Evolutionary conservation across 2,329 filamentous ascomycete species (phyloP), one percentile per base, ranked within the genome.

Genomic region (Arthrobotrys entomopaga): DNA sequence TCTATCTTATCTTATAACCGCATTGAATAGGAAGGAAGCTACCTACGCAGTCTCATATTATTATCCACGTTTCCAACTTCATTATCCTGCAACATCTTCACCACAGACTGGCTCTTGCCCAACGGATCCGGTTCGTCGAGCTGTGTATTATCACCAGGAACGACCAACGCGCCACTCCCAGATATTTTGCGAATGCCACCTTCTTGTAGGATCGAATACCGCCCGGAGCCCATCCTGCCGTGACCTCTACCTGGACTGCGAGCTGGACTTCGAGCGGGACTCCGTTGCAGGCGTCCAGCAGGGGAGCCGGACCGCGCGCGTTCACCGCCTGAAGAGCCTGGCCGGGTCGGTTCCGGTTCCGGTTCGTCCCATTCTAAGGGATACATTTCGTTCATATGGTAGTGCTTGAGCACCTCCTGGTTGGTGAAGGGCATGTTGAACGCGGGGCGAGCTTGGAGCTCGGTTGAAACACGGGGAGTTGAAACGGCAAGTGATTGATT

Each of bases 61-160:
- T 97, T 92, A 80, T 97, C 92, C 13, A 97, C 86, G 0, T 90
- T 88, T 24, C 61, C 65, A 48, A 97, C 81, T 1, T 93, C 93
- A 76, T 90, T 84, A 77, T 90, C 87, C 80, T 90, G 89, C 79
- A 99, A 83, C 42, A 92, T 88, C 78, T 89, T 86, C 61, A 97
- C 89, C 6, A 99, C 93, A 80, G 92, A 97, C 66, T 94, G 90
- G 0, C 90, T 89, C 60, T 88, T 89, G n/a, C 95, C 95, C 61
- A 99, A 82, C 3, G 95, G 93, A 82, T 99, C 95, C 1, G 92
- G 87, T 81, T 99, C 96, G 80, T 99, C 95, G 80, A 91, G 91
- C 80, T 95, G 91, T 29, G 96, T 91, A 74, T 94, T 82, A 78
- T 89, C 95, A 57, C 10, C 70, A 40, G 59, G 76, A 11, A 58